Evolutionary conservation across 2,329 filamentous ascomycete species (phyloP).

Genomic region (Lithohypha guttulata): DNA sequence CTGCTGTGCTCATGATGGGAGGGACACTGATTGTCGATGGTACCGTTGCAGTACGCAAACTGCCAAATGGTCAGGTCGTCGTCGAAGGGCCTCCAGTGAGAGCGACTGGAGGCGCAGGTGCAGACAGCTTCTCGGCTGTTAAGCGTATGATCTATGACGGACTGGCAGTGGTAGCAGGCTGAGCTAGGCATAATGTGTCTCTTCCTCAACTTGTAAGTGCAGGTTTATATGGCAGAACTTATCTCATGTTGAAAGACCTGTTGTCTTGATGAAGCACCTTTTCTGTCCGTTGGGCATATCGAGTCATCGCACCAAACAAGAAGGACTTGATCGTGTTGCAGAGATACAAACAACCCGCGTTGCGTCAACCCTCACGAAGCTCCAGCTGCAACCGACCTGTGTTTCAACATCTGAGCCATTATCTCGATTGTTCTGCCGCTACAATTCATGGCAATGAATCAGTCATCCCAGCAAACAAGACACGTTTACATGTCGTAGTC

Average conservation of each 20-base stretch:
- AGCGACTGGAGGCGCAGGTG: slow-evolving; percentile 29
- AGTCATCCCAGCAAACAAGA: no score
- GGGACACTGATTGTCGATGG: slow-evolving; percentile 85
- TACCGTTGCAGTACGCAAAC: slow-evolving; percentile 78
- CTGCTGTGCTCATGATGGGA: slow-evolving; percentile 85
- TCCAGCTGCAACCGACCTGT: no score
- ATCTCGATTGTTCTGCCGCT: no score
- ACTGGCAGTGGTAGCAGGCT: slow-evolving; percentile 75
- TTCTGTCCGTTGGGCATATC: no score
- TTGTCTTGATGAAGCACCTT: not conserved
- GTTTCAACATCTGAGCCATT: no score
- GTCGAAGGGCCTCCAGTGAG: slow-evolving; percentile 64
- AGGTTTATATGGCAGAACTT: not conserved
- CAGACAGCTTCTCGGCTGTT: slow-evolving; percentile 71
- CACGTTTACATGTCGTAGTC: no score
- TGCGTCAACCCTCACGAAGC: no score
- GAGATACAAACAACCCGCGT: no score
- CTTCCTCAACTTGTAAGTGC: not conserved
- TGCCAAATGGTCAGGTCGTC: slow-evolving; percentile 74
- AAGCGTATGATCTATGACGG: slow-evolving; percentile 88
- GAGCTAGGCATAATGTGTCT: slow-evolving; percentile 14
- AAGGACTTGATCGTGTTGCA: no score
- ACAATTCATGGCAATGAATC: no score
- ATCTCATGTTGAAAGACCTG: not conserved
- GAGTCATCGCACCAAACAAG: no score